A percentile compares a stretch with the other conserved stretches of the same genome.
phyloP scores from a whole-genome alignment of 768 basidiomycete species.

The Rubroboletus satanas region DNA sequence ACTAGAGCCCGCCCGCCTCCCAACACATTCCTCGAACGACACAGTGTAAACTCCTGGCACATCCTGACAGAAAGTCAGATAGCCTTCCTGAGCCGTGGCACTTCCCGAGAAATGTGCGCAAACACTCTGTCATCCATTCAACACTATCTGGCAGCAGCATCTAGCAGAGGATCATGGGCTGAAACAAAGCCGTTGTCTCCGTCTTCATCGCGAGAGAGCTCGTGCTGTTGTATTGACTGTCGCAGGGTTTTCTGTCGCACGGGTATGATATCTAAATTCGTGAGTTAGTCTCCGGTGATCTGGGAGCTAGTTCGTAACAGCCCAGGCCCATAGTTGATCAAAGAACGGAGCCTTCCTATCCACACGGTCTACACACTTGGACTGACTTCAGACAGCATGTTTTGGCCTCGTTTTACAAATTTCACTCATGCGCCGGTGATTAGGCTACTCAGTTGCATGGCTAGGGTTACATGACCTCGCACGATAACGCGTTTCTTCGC shows the following conservation, averaged over 20 bases:
- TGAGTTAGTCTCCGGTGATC: neutral
- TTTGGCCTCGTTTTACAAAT: neutral
- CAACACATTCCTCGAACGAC: neutral
- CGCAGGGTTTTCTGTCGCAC: neutral
- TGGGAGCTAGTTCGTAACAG: neutral
- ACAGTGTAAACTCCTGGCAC: neutral
- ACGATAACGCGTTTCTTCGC: neutral
- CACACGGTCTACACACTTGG: neutral
- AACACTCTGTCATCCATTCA: neutral
- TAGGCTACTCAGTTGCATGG: neutral
- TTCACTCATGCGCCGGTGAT: neutral
- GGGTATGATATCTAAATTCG: neutral
- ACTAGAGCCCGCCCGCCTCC: neutral
- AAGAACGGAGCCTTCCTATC: neutral
- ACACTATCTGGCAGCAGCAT: neutral
- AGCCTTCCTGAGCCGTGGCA: neutral
- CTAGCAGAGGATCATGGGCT: neutral
- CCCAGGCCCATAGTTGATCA: neutral
- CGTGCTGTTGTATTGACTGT: neutral
- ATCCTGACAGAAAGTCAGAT: neutral
- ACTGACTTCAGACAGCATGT: neutral
- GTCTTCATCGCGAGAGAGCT: neutral
- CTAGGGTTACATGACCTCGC: neutral
- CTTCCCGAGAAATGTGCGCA: neutral
- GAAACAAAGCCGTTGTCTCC: neutral